Evolutionary conservation across 257 asterid genomes (phyloP).

Genomic region (Cruciata laevipes): DNA sequence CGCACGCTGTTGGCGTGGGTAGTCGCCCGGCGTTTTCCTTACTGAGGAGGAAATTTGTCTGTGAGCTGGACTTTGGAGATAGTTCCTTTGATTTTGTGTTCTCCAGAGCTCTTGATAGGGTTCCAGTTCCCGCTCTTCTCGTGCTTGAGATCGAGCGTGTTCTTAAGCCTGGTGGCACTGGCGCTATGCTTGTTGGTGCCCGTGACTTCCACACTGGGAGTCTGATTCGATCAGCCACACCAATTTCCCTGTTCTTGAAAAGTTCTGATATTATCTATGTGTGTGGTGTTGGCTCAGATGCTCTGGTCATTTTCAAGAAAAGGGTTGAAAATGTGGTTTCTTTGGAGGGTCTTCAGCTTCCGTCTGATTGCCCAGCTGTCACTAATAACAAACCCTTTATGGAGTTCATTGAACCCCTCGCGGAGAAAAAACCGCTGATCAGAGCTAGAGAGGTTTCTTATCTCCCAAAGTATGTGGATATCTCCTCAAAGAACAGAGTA

Average conservation of each 20-base stretch:
- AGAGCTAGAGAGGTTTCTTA: conserved; percentile 28
- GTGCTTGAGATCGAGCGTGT: conserved; percentile 84
- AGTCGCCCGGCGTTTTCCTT: conserved; percentile 74
- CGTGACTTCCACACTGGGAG: conserved; percentile 38
- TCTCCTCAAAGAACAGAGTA: conserved; percentile 66
- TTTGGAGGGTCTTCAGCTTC: conserved; percentile 47
- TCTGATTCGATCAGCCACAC: conserved; percentile 41
- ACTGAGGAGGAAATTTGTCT: conserved; percentile 54
- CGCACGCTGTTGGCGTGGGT: conserved; percentile 43
- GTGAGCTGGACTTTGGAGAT: conserved; percentile 58
- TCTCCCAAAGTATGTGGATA: conserved; percentile 55
- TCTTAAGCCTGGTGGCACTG: conserved; percentile 67
- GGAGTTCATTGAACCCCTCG: conserved; percentile 59
- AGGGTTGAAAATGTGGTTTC: conserved; percentile 31
- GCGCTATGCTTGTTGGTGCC: conserved; percentile 58
- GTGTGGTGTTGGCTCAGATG: conserved; percentile 42
- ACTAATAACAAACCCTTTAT: conserved; percentile 46
- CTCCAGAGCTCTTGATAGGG: conserved; percentile 62
- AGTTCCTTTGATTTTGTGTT: conserved; percentile 65
- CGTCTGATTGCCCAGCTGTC: conserved; percentile 56
- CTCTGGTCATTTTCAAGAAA: conserved; percentile 61
- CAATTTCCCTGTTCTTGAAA: conserved; percentile 46
- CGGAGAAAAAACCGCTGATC: conserved; percentile 4
- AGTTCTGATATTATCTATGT: conserved; percentile 52
- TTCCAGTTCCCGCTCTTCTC: conserved; percentile 62